A percentile compares a stretch with the other conserved stretches of the same genome.
Conservation (phyloP, 768 basidiomycete species). For the Boletus pseudopeckii region DNA sequence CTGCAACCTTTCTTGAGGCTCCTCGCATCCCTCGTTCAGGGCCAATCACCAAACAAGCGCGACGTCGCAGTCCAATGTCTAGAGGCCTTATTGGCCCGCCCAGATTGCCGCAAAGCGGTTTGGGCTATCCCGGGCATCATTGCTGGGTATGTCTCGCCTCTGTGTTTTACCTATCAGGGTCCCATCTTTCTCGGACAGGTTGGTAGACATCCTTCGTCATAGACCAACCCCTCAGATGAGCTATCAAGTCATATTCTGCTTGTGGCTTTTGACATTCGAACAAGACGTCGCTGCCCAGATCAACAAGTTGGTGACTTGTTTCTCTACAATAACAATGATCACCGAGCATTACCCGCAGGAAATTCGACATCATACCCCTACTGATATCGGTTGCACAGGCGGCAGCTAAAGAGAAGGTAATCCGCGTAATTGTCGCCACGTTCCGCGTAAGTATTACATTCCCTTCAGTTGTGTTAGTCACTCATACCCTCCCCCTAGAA, state of each 20-base stretch:
- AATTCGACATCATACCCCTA: conserved; percentile 84
- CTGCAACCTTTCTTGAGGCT: conserved; percentile 58
- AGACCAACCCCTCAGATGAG: conserved; percentile 89
- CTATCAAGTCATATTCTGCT: conserved; percentile 89
- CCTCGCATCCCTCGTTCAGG: conserved; percentile 60
- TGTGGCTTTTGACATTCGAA: conserved; percentile 95
- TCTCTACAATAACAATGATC: background rate
- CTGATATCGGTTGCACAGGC: conserved; percentile 80
- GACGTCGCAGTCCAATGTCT: conserved; percentile 92
- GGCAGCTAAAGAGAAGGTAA: conserved; percentile 96
- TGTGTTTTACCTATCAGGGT: background rate
- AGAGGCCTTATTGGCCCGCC: conserved; percentile 78
- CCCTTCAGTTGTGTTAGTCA: background rate
- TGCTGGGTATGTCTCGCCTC: conserved; percentile 47
- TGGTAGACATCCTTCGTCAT: conserved; percentile 78
- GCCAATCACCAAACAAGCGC: conserved; percentile 60
- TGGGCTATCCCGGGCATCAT: conserved; percentile 74
- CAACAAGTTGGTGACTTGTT: conserved; percentile 61
- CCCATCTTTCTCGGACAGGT: conserved; percentile 39
- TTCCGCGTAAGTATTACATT: conserved; percentile 57
- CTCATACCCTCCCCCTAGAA: conserved; percentile 49
- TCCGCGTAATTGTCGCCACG: conserved; percentile 88
- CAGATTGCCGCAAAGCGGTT: conserved; percentile 73
- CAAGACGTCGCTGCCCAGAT: conserved; percentile 78
- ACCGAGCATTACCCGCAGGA: conserved; percentile 43